Evolutionary conservation across 208 protist genomes (phyloP).

Genomic region (Phytomonas sp.): DNA sequence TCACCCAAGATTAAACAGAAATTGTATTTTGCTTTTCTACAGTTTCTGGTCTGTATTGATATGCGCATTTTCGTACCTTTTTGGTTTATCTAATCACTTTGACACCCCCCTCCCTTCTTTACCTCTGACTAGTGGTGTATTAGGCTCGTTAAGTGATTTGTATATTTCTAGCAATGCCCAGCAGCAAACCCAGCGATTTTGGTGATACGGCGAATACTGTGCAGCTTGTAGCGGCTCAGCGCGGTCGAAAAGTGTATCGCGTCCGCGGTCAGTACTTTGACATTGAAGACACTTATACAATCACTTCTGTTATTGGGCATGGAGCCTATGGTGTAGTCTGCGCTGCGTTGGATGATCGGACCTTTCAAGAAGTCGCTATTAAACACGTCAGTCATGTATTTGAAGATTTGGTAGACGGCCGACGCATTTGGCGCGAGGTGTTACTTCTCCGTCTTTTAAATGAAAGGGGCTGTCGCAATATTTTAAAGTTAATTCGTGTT

Average conservation of each 20-base stretch:
- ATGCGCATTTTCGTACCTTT: slow-evolving; percentile 3
- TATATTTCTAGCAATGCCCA: background rate
- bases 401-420: slow-evolving; percentile 91
- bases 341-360: slow-evolving; percentile 64
- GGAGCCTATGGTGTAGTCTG: slow-evolving; percentile 89
- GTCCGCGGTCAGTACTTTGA: slow-evolving; percentile 83
- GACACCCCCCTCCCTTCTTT: background rate
- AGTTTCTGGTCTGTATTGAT: slow-evolving; percentile 1
- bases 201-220: slow-evolving; percentile 15
- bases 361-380: slow-evolving; percentile 92
- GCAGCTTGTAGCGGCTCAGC: slow-evolving; percentile 62
- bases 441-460: slow-evolving; percentile 88
- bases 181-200: background rate
- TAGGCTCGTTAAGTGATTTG: background rate
- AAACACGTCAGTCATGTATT: slow-evolving; percentile 96
- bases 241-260: slow-evolving; percentile 81
- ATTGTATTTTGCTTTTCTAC: background rate
- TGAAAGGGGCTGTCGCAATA: slow-evolving; percentile 90
- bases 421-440: slow-evolving; percentile 96
- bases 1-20: background rate
- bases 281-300: slow-evolving; percentile 81
- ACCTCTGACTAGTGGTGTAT: background rate
- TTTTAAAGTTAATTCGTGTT: slow-evolving; percentile 71
- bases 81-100: background rate
- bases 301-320: slow-evolving; percentile 75